Evolutionary conservation across 1,284 basidiomycete genomes (phyloP).

Genomic region (Ustilago trichophora): DNA sequence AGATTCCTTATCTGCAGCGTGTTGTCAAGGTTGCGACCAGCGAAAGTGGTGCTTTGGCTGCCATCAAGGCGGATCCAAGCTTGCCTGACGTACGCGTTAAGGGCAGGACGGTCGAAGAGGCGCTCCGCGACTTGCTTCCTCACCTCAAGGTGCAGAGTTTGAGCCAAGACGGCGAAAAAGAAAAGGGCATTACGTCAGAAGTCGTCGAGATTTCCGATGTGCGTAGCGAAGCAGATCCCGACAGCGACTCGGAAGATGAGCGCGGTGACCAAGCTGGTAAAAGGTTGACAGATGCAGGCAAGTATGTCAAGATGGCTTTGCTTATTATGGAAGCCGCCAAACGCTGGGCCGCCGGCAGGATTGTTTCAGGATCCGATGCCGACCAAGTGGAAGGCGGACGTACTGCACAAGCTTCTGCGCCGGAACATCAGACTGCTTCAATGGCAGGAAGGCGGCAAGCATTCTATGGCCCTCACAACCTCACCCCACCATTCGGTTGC

Average conservation of each 20-base stretch:
- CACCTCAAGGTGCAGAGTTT: slow-evolving; percentile 53
- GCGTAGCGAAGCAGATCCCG: slow-evolving; percentile 64
- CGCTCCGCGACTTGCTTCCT: slow-evolving; percentile 70
- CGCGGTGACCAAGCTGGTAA: neutral
- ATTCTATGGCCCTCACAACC: slow-evolving; percentile 49
- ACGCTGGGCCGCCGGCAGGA: slow-evolving; percentile 68
- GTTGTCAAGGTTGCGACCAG: slow-evolving; percentile 85
- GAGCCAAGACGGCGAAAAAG: slow-evolving; percentile 26
- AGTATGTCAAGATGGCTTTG: slow-evolving; percentile 41
- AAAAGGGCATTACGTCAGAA: slow-evolving; percentile 47
- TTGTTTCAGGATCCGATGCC: slow-evolving; percentile 50
- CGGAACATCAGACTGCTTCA: neutral
- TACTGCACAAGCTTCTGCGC: neutral
- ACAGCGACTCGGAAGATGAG: slow-evolving; percentile 63
- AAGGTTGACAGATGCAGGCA: slow-evolving; percentile 17
- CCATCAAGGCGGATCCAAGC: slow-evolving; percentile 78
- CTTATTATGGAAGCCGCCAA: slow-evolving; percentile 69
- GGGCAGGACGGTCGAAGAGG: slow-evolving; percentile 75
- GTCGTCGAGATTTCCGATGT: slow-evolving; percentile 41
- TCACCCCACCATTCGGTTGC: slow-evolving; percentile 69
- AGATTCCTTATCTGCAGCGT: slow-evolving; percentile 83
- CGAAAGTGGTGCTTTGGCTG: slow-evolving; percentile 87
- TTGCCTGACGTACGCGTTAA: slow-evolving; percentile 73
- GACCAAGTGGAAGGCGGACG: neutral
- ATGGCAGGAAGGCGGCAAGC: slow-evolving; percentile 18